A percentile compares a stretch with the other conserved stretches of the same genome.
Conservation (phyloP, 495 filamentous ascomycete genomes). For the Penicillium fimorum region DNA sequence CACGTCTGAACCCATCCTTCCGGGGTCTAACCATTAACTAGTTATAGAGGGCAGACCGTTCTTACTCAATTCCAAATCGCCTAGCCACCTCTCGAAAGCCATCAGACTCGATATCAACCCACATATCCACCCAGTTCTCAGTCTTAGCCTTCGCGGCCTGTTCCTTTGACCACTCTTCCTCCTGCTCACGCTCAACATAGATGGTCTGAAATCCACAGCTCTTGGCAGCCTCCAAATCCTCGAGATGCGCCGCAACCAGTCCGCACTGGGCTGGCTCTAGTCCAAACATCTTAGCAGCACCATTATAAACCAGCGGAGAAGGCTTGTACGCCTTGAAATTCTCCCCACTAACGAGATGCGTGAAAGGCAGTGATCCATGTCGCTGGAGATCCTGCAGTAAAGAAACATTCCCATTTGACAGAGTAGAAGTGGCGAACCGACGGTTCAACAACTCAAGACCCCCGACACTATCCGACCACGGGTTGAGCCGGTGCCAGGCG, state of each 20-base stretch:
- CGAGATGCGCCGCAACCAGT: constrained; percentile 76
- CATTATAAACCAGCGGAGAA: constrained; percentile 62
- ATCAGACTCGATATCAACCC: constrained; percentile 24
- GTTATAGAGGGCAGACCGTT: not conserved
- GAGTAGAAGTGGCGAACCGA: constrained; percentile 57
- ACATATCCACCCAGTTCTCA: constrained; percentile 55
- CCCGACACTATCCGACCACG: constrained; percentile 62
- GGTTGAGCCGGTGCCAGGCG: constrained; percentile 68
- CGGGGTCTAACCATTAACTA: not conserved
- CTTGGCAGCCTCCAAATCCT: constrained; percentile 66
- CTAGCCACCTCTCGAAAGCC: constrained; percentile 39
- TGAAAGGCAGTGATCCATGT: constrained; percentile 59
- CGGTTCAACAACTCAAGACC: constrained; percentile 57
- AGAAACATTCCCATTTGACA: constrained; percentile 71
- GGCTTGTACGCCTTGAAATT: constrained; percentile 80
- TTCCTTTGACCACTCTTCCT: constrained; percentile 60
- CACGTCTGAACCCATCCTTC: not conserved
- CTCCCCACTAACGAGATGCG: constrained; percentile 60
- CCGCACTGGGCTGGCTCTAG: constrained; percentile 60
- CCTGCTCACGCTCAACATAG: constrained; percentile 67
- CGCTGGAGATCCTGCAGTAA: constrained; percentile 63
- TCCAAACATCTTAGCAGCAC: constrained; percentile 59
- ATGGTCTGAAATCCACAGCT: constrained; percentile 62
- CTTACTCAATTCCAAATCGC: constrained; percentile 27
- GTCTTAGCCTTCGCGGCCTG: constrained; percentile 50